Percentiles rank a stretch among this genome's conserved stretches.
phyloP scores from a whole-genome alignment of 192 early-diverging fungal species.

The Chytriomyces sp. region DNA sequence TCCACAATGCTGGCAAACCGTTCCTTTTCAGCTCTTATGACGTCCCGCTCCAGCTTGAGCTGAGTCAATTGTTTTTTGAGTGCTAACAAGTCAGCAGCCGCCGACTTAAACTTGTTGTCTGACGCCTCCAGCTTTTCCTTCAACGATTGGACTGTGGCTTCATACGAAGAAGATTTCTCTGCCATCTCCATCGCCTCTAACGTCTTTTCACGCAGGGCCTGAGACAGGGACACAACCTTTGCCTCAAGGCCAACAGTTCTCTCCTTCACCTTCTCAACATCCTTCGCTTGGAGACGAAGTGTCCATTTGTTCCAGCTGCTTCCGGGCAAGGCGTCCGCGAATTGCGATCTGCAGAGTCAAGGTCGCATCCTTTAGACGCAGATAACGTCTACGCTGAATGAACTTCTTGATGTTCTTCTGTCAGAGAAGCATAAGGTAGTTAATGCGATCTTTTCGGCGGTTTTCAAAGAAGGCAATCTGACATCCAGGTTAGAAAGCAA shows the following conservation, averaged over 20 bases:
- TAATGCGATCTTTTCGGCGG: conserved; percentile 79
- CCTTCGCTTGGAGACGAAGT: conserved; percentile 78
- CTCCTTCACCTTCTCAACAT: conserved; percentile 86
- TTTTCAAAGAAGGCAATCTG: conserved; percentile 84
- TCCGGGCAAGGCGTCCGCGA: conserved; percentile 68
- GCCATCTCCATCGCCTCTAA: conserved; percentile 63
- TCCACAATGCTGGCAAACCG: not conserved
- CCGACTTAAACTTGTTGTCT: conserved; percentile 57
- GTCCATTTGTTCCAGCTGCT: conserved; percentile 55
- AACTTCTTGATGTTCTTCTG: conserved; percentile 83
- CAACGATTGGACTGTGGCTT: conserved; percentile 66
- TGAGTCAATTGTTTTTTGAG: conserved; percentile 31
- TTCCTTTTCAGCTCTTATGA: not conserved
- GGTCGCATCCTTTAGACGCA: conserved; percentile 54
- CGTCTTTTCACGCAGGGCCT: conserved; percentile 63
- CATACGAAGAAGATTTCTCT: conserved; percentile 58
- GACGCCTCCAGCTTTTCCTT: conserved; percentile 66
- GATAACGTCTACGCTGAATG: conserved; percentile 51
- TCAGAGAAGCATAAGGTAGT: conserved; percentile 74
- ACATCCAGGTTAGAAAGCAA: not conserved
- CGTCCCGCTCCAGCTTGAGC: not conserved
- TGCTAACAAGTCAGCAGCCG: conserved; percentile 39
- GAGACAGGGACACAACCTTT: conserved; percentile 90
- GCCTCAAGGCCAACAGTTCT: conserved; percentile 85
- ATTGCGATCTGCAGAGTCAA: conserved; percentile 61